Percentiles rank a stretch among this genome's conserved stretches.
Conservation (phyloP, 2,329 filamentous ascomycete species). For the Byssoonygena ceratinophila region DNA sequence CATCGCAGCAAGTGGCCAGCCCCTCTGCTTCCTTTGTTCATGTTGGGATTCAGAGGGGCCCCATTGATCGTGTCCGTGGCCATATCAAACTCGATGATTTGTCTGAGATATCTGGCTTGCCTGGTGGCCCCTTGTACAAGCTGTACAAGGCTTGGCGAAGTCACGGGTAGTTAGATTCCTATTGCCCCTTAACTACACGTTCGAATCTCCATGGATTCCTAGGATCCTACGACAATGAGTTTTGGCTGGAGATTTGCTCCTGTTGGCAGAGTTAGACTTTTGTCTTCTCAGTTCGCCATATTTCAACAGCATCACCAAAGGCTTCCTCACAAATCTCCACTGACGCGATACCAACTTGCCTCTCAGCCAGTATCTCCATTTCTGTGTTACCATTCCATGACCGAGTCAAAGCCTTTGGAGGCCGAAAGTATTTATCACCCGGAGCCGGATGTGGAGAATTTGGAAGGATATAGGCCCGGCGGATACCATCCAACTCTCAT, state of each 20-base stretch:
- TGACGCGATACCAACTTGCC: slow-evolving; percentile 2
- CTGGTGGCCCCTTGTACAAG: too few relatives aligned
- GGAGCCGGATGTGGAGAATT: slow-evolving; percentile 16
- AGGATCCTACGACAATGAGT: slow-evolving; percentile 6
- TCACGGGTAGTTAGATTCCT: too few relatives aligned
- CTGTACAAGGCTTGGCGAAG: too few relatives aligned
- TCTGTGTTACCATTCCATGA: slow-evolving; percentile 7
- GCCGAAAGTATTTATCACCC: slow-evolving; percentile 13
- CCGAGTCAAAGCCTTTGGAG: slow-evolving; percentile 6
- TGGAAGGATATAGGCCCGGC: slow-evolving; percentile 24
- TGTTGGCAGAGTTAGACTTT: slow-evolving; percentile 2
- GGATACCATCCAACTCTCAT: slow-evolving; percentile 29
- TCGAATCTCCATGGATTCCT: too few relatives aligned
- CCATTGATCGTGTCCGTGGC: too few relatives aligned
- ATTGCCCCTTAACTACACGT: too few relatives aligned
- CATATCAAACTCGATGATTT: too few relatives aligned
- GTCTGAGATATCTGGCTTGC: too few relatives aligned
- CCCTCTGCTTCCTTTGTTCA: too few relatives aligned
- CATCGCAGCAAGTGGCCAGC: too few relatives aligned
- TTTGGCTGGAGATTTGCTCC: slow-evolving; percentile 9
- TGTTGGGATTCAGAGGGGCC: too few relatives aligned
- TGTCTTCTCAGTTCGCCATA: slow-evolving; percentile 7
- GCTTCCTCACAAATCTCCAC: slow-evolving; percentile 5
- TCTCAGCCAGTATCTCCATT: slow-evolving; percentile 1
- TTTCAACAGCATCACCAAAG: slow-evolving; percentile 6